A percentile compares a stretch with the other conserved stretches of the same genome.
Evolutionary conservation across 2,329 filamentous ascomycete species (phyloP).

Genomic region (Penicillium sp.): DNA sequence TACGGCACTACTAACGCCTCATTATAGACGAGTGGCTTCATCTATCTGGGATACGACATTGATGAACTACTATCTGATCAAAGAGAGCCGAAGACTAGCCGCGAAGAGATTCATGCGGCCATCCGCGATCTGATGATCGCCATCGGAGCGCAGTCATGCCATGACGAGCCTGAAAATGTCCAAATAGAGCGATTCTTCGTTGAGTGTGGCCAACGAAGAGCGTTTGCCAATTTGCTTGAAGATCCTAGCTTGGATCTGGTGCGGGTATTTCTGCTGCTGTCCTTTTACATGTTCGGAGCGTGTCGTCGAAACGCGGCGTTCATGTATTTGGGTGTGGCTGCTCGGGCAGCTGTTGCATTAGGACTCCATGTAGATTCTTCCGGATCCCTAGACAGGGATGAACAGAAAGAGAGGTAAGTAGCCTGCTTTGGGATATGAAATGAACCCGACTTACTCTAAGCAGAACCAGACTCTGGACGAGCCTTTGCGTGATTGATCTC

Average conservation of each 20-base stretch:
- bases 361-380: constrained; percentile 55
- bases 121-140: constrained; percentile 56
- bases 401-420: constrained; percentile 25
- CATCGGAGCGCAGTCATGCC: constrained; percentile 59
- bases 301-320: constrained; percentile 66
- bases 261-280: constrained; percentile 61
- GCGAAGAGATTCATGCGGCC: constrained; percentile 38
- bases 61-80: constrained; percentile 28
- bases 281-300: constrained; percentile 65
- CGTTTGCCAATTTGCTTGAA: constrained; percentile 59
- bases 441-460: constrained; percentile 12
- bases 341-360: constrained; percentile 62
- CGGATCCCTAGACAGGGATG: constrained; percentile 18
- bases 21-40: constrained; percentile 49
- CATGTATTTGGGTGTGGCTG: constrained; percentile 67
- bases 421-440: neutral
- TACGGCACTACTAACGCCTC: constrained; percentile 16
- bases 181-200: constrained; percentile 53
- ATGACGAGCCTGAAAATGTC: constrained; percentile 36
- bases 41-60: constrained; percentile 45
- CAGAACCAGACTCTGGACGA: constrained; percentile 55
- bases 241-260: constrained; percentile 62
- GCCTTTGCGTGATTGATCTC: constrained; percentile 56
- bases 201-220: constrained; percentile 54
- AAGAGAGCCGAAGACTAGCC: constrained; percentile 26